Conservation (phyloP, 2,329 filamentous ascomycete genomes). For the Fonsecaea erecta region DNA sequence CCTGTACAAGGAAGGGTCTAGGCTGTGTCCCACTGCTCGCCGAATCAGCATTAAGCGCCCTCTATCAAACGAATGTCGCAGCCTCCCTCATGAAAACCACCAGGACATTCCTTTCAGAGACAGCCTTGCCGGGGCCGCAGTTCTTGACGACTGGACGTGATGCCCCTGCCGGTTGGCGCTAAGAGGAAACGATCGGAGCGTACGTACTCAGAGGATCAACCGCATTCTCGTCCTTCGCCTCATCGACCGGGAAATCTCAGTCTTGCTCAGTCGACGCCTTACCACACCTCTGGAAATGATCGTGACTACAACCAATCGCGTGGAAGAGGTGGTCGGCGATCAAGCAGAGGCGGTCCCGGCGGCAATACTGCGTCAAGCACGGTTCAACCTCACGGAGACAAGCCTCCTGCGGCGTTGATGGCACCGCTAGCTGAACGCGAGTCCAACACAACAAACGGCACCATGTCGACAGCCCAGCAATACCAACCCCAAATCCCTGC, state of each 20-base stretch:
- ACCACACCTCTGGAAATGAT: slow-evolving; percentile 41
- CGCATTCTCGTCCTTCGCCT: slow-evolving; percentile 50
- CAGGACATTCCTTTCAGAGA: slow-evolving; percentile 8
- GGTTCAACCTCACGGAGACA: slow-evolving; percentile 20
- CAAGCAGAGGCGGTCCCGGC: slow-evolving; percentile 32
- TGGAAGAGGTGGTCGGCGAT: slow-evolving; percentile 41
- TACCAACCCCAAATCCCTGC: slow-evolving; percentile 35
- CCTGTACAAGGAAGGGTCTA: neutral
- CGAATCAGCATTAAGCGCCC: neutral
- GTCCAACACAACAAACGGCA: slow-evolving; percentile 41
- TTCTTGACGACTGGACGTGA: slow-evolving; percentile 40
- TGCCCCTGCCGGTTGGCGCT: slow-evolving; percentile 56
- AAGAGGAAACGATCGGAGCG: slow-evolving; percentile 62
- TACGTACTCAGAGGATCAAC: slow-evolving; percentile 50
- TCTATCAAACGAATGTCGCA: slow-evolving; percentile 15
- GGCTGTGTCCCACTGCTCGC: neutral
- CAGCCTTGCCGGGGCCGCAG: slow-evolving; percentile 20
- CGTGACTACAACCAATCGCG: slow-evolving; percentile 24
- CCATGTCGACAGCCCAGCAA: slow-evolving; percentile 34
- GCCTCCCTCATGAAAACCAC: slow-evolving; percentile 23
- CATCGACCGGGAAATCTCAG: slow-evolving; percentile 54
- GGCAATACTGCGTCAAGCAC: slow-evolving; percentile 19
- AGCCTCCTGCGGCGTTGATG: slow-evolving; percentile 4
- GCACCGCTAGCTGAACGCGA: slow-evolving; percentile 40
- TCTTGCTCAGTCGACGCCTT: slow-evolving; percentile 58